Base-by-base conservation (phyloP, 768 basidiomycete genomes). In the Lactifluus echinatus region DNA sequence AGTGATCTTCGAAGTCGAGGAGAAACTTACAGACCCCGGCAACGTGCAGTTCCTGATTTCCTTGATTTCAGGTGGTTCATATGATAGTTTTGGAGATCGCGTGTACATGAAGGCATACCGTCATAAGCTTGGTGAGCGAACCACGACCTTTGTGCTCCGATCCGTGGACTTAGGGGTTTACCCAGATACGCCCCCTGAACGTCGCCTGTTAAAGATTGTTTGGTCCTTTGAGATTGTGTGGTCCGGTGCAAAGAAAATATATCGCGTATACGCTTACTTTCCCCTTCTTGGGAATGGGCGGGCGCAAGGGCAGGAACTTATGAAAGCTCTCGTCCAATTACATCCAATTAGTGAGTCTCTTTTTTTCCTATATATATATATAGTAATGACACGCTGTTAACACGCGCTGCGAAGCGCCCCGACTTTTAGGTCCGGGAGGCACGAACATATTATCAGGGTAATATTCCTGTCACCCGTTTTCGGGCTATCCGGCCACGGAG, bases 401-500 rank as follows among this genome's bases (percentile, higher is more conserved):
- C 57, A 58, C 47, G 57, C 52, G 57, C 26, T 34, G n/a, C 40
- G 57, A 58, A 58, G 57, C 57, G 26, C 57, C 53, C 40, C 46
- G 57, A 36, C 52, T 59, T 17, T 54, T 59, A 44, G 57, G 57
- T 37, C 57, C 57, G 45, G 57, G 57, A 54, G 57, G 57, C 46
- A 59, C 57, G 26, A 59, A 59, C 57, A 59, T 59, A 54, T 59
- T 59, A 59, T 49, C 57, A 44, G 57, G 57, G 47, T 59, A 59
- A 59, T 54, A 49, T 49, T 48, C 33, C 34, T 55, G 33, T 54
- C 47, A 49, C 42, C 57, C 24, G n/a, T 43, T 48, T 59, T 43
- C 57, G 57, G 57, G 52, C 24, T 49, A 48, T 33, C 52, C 57
- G 57, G 52, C 19, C 53, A 59, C 52, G 57, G 57, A 54, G 40